phyloP scores from a whole-genome alignment of 495 filamentous ascomycete species.

The Xylaria flabelliformis region DNA sequence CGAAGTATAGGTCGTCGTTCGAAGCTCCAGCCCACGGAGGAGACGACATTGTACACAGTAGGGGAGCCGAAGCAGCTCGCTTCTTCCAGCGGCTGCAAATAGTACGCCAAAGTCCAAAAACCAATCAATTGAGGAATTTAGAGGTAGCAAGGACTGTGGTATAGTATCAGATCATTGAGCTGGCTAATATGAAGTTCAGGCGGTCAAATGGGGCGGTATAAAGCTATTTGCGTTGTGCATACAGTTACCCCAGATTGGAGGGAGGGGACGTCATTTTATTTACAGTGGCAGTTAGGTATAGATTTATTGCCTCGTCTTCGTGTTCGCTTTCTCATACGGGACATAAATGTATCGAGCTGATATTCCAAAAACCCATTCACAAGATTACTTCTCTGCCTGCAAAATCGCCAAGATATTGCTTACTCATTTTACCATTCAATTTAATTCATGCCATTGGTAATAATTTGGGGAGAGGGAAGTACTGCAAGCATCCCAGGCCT shows the following conservation, averaged over 20 bases:
- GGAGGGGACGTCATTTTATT: conserved; percentile 16
- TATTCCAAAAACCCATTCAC: not conserved
- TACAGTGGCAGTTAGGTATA: not conserved
- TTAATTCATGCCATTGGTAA: not conserved
- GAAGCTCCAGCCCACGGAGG: conserved; percentile 60
- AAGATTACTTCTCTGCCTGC: not conserved
- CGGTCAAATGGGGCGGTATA: conserved; percentile 8
- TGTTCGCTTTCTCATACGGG: not conserved
- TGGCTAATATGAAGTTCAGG: not conserved
- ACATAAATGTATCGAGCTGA: not conserved
- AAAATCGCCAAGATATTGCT: not conserved
- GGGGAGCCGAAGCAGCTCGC: not conserved
- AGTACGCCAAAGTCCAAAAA: not conserved
- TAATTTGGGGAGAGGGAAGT: not conserved
- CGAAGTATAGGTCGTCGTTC: conserved; percentile 54
- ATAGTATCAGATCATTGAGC: not conserved
- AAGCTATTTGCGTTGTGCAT: not conserved
- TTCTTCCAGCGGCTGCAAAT: not conserved
- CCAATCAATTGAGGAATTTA: not conserved
- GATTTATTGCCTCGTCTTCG: not conserved
- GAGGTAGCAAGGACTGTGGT: not conserved
- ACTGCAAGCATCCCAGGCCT: not conserved
- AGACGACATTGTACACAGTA: conserved; percentile 41
- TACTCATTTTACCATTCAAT: not conserved
- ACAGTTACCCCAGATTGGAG: conserved; percentile 1